phyloP scores from a whole-genome alignment of 2,329 filamentous ascomycete genomes.

The Achaetomium macrosporum region DNA sequence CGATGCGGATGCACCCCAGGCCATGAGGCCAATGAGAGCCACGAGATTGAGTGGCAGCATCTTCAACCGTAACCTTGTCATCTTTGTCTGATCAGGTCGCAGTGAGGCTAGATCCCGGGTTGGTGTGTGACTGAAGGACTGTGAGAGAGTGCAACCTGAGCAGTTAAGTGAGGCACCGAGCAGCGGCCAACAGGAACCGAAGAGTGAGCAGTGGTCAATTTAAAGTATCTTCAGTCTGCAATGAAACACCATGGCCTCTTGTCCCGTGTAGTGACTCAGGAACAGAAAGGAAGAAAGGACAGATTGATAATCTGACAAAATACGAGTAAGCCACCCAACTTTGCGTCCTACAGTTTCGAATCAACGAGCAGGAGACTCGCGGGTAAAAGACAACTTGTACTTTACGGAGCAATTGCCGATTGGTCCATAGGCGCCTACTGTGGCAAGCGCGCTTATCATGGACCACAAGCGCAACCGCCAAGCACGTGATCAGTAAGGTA shows the following conservation, averaged over 20 bases:
- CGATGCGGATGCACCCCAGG: conserved; percentile 21
- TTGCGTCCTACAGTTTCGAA: too few relatives aligned
- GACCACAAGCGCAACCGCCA: not conserved
- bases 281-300: conserved; percentile 28
- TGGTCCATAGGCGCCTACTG: conserved; percentile 8
- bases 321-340: too few relatives aligned
- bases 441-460: not conserved
- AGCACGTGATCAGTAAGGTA: conserved; percentile 15
- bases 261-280: conserved; percentile 20
- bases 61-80: conserved; percentile 17
- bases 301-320: conserved; percentile 18
- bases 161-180: not conserved
- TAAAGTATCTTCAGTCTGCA: not conserved
- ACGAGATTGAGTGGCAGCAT: conserved; percentile 20
- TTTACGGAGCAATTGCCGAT: conserved; percentile 24
- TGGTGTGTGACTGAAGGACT: not conserved
- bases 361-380: too few relatives aligned
- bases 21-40: conserved; percentile 20
- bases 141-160: too few relatives aligned
- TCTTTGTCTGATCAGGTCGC: conserved; percentile 1
- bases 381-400: conserved; percentile 4
- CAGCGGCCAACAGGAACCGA: too few relatives aligned
- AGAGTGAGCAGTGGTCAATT: not conserved
- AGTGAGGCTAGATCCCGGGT: not conserved
- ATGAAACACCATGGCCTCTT: conserved; percentile 11